Conservation (phyloP, 2,329 filamentous ascomycete genomes). For the Onygenales sp. region DNA sequence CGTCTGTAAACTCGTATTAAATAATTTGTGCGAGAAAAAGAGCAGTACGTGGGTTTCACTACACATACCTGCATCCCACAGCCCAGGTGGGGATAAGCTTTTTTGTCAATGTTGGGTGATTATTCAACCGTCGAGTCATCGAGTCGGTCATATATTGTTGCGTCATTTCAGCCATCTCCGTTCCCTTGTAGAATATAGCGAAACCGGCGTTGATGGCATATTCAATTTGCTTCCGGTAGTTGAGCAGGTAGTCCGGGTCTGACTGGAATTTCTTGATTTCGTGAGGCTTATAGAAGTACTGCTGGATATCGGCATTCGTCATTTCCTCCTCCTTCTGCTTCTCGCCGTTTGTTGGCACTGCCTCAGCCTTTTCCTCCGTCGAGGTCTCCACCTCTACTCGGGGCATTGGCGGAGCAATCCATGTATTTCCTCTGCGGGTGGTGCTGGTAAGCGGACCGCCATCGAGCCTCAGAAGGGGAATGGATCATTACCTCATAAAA, state of each 20-base stretch:
- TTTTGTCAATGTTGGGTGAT: conserved; percentile 33
- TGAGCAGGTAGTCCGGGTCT: conserved; percentile 32
- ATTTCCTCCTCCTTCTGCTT: neutral
- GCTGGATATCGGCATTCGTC: neutral
- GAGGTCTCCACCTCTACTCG: neutral
- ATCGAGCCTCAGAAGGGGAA: neutral
- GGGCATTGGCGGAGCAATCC: neutral
- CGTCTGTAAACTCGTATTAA: conserved; percentile 6
- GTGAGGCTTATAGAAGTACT: neutral
- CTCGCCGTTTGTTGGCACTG: neutral
- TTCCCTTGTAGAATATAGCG: conserved; percentile 34
- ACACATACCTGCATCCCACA: conserved; percentile 21
- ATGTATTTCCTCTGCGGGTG: neutral
- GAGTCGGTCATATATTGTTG: conserved; percentile 33
- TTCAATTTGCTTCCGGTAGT: conserved; percentile 36
- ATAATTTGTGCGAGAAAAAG: neutral
- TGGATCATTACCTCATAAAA: neutral
- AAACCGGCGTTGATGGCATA: conserved; percentile 35
- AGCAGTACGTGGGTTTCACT: neutral
- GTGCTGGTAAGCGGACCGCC: neutral
- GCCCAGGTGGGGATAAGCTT: conserved; percentile 34
- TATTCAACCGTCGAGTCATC: conserved; percentile 34
- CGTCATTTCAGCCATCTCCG: conserved; percentile 30
- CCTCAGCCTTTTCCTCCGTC: neutral
- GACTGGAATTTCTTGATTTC: conserved; percentile 24